A percentile compares a stretch with the other conserved stretches of the same genome.
Conservation (phyloP, 106 monocot genomes). For the Dioscorea dumetorum region DNA sequence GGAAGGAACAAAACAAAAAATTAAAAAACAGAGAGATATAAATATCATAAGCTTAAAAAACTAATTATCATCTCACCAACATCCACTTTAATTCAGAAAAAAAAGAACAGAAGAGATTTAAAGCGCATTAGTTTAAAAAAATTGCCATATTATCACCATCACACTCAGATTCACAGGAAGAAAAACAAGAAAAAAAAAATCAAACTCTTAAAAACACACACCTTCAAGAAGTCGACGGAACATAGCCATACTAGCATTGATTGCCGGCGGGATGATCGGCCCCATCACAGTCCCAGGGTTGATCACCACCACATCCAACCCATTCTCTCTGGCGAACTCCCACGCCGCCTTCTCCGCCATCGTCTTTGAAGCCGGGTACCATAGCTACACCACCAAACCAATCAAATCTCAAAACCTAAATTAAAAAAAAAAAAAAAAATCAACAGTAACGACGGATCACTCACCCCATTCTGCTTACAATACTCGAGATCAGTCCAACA, state of each 20-base stretch:
- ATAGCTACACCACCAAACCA: conserved; percentile 32
- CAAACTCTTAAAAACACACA: neutral
- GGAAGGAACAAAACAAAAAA: no score
- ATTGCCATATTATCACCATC: neutral
- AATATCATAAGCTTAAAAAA: no score
- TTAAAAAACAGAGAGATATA: no score
- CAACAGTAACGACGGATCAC: neutral
- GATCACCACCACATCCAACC: conserved; percentile 69
- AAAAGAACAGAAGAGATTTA: no score
- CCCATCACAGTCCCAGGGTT: conserved; percentile 93
- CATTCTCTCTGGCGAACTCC: conserved; percentile 73
- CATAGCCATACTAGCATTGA: conserved; percentile 75
- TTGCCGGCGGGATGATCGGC: conserved; percentile 57
- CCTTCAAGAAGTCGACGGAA: conserved; percentile 69
- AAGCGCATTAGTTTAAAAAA: no score
- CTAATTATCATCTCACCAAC: no score
- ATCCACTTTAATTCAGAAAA: no score
- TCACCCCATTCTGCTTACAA: conserved; percentile 71
- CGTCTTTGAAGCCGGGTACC: conserved; percentile 88
- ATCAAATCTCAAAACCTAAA: neutral
- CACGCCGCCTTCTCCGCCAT: conserved; percentile 88
- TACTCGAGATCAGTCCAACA: conserved; percentile 92
- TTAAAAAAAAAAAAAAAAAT: neutral
- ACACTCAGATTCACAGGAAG: neutral
- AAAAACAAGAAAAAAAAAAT: neutral